phyloP scores from a whole-genome alignment of 257 asterid species.

The Solanum pinnatisectum region DNA sequence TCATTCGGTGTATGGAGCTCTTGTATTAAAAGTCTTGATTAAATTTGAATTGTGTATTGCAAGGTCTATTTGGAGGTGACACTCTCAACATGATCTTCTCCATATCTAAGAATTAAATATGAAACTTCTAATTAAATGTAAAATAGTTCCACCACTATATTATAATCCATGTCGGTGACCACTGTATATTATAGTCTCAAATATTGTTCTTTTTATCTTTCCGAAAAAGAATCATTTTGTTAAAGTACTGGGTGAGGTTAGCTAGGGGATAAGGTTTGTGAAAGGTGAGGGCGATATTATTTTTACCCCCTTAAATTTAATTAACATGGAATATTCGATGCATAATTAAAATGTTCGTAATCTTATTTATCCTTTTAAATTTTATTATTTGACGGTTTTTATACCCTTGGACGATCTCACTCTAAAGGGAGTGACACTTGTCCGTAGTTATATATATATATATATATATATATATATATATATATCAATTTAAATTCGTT shows the following conservation, averaged over 20 bases:
- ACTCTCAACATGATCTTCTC: too few relatives aligned
- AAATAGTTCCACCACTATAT: fast-evolving
- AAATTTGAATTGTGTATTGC: too few relatives aligned
- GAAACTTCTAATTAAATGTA: too few relatives aligned
- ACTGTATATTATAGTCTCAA: neutral
- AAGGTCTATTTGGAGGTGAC: too few relatives aligned
- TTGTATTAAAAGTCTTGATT: too few relatives aligned
- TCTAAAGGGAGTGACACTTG: neutral
- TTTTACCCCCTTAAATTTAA: neutral
- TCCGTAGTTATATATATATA: too few relatives aligned
- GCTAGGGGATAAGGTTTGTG: neutral
- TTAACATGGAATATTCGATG: neutral
- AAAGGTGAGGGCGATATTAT: neutral
- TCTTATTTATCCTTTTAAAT: neutral
- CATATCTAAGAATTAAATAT: too few relatives aligned
- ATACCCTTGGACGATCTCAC: neutral
- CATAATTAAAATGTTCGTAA: neutral
- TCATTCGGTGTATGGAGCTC: fast-evolving
- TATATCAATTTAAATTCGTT: too few relatives aligned
- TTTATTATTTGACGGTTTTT: neutral
- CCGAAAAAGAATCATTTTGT: neutral
- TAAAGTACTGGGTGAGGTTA: neutral
- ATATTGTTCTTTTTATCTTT: neutral
- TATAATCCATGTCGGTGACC: neutral
- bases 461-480: too few relatives aligned